A percentile compares a stretch with the other conserved stretches of the same genome.
Conservation (phyloP, 192 early-diverging fungal species). For the Obelidium mucronatum region DNA sequence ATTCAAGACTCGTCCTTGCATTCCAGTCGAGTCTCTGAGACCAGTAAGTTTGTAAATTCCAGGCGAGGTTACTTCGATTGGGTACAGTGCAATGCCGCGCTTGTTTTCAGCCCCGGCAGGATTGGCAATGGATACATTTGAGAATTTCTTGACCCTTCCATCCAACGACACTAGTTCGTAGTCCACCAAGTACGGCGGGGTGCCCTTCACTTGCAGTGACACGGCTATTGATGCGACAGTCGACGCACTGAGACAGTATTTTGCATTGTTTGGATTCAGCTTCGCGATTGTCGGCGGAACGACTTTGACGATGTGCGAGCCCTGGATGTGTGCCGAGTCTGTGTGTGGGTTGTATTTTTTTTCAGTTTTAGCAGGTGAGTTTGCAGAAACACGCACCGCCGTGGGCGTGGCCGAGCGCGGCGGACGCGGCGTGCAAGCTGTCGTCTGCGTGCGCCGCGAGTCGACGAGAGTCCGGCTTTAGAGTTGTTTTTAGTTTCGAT, state of each 20-base stretch:
- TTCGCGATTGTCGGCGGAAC: conserved; percentile 52
- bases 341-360: too few relatives aligned
- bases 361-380: too few relatives aligned
- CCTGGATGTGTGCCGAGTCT: conserved; percentile 48
- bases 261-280: conserved; percentile 41
- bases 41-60: conserved; percentile 39
- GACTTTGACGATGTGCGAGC: conserved; percentile 56
- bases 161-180: conserved; percentile 37
- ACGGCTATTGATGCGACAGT: conserved; percentile 20
- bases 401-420: too few relatives aligned
- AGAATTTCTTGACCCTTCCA: conserved; percentile 26
- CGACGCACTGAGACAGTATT: conserved; percentile 40
- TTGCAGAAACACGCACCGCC: too few relatives aligned
- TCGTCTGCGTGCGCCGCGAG: too few relatives aligned
- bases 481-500: too few relatives aligned
- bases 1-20: conserved; percentile 22
- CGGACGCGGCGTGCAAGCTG: too few relatives aligned
- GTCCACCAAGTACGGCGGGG: conserved; percentile 49
- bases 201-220: conserved; percentile 53
- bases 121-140: conserved; percentile 29
- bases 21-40: conserved; percentile 20
- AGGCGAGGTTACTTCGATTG: conserved; percentile 19
- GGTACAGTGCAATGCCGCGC: conserved; percentile 18
- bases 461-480: too few relatives aligned
- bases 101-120: neutral